Base-by-base conservation (phyloP, 768 basidiomycete genomes). In the Russula griseocarnosa region DNA sequence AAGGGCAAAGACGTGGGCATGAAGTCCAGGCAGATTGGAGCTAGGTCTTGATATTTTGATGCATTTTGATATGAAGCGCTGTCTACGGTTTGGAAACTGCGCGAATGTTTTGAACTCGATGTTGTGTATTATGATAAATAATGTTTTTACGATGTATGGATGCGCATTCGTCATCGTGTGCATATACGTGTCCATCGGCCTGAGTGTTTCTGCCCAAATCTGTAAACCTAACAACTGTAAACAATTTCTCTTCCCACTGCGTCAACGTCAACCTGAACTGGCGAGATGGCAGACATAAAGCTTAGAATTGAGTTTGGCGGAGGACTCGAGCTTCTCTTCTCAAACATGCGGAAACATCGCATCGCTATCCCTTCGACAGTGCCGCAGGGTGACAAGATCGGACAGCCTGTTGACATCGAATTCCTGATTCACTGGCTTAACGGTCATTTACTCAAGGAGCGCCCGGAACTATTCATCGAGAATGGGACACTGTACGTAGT, bases 391-490 rank as follows among this genome's bases (percentile, higher is more conserved):
- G 64, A 67, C 18, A 69, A 66, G 16, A 71, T 73, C 18, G 74
- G 72, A 34, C 80, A 79, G 65, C 78, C 82, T 7, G 77, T 82
- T 9, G 86, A 92, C 70, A 76, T 98, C 66, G 76, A 83, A 3
- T 92, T 86, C 72, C 81, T 99, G 50, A 87, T 98, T 26, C 80
- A 82, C 63, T 85, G 90, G 75, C 81, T 99, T 66, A 82, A 86
- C 59, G 82, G 87, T 62, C 83, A 87, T 69, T 73, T 94, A 63
- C 79, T 99, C 69, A 88, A 83, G 69, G 94, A 95, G 71, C 79
- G 97, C 20, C 83, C 83, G 26, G 95, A 97, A 71, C 77, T 99
- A 65, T 99, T 99, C 74, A 80, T 91, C 59, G 94, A 98, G 60
- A 85, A 86, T 11, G 84, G 82, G 22, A 93, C 88, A 30, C 90